Conservation (phyloP, 768 basidiomycete genomes). For the Rhizopogon salebrosus region DNA sequence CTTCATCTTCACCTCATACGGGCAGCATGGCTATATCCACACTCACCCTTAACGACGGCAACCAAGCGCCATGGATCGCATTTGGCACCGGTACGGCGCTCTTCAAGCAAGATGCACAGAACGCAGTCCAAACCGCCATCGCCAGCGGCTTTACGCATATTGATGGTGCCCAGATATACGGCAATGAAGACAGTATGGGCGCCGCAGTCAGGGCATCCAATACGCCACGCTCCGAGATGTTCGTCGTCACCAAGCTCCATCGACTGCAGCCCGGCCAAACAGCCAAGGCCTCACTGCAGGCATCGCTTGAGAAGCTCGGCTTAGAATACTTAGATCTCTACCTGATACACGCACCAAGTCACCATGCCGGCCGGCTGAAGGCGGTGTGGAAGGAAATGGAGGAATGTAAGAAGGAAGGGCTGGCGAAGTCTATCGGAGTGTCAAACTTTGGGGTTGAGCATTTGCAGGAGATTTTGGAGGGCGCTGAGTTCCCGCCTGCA, state of each 20-base stretch:
- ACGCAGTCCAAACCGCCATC: constrained; percentile 24
- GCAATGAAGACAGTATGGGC: constrained; percentile 34
- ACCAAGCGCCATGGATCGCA: constrained; percentile 29
- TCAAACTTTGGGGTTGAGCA: constrained; percentile 57
- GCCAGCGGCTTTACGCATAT: constrained; percentile 31
- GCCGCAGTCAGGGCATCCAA: constrained; percentile 25
- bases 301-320: constrained; percentile 28
- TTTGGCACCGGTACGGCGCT: constrained; percentile 35
- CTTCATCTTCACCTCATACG: neutral
- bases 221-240: constrained; percentile 33
- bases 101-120: constrained; percentile 22
- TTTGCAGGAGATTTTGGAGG: constrained; percentile 46
- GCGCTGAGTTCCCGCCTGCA: constrained; percentile 52
- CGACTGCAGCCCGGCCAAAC: constrained; percentile 35
- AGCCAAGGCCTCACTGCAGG: too few species aligned
- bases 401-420: constrained; percentile 38
- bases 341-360: constrained; percentile 36
- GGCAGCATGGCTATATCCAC: constrained; percentile 15
- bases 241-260: constrained; percentile 53
- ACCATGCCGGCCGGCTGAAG: constrained; percentile 23
- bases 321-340: constrained; percentile 39
- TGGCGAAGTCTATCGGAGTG: constrained; percentile 51
- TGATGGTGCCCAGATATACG: constrained; percentile 35
- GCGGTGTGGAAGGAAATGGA: constrained; percentile 54
- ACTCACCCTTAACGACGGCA: constrained; percentile 31